phyloP scores from a whole-genome alignment of 306 rosid species.

The Erythrophleum fordii region DNA sequence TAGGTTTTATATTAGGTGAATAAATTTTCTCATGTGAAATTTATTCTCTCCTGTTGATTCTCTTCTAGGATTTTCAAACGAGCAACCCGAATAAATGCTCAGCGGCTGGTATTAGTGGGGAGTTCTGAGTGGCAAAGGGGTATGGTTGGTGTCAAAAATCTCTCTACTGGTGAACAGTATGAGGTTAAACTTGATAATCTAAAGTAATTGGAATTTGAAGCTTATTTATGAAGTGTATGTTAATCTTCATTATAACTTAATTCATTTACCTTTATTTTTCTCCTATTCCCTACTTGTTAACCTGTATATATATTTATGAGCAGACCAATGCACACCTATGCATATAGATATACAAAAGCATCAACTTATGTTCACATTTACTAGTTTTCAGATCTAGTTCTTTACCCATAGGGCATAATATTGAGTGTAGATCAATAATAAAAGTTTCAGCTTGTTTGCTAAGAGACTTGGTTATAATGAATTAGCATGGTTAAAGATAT shows the following conservation, averaged over 20 bases:
- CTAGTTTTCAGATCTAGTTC: slow-evolving; percentile 6
- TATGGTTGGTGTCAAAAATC: slow-evolving; percentile 81
- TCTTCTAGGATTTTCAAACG: slow-evolving; percentile 81
- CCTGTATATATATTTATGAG: background rate
- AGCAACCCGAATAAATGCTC: slow-evolving; percentile 75
- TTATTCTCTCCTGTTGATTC: slow-evolving; percentile 25
- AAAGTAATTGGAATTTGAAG: slow-evolving; percentile 43
- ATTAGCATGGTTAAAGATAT: too few relatives aligned
- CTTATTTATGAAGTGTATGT: slow-evolving; percentile 3
- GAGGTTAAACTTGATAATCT: slow-evolving; percentile 87
- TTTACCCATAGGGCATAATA: background rate
- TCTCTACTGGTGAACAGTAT: slow-evolving; percentile 81
- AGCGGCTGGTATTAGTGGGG: slow-evolving; percentile 84
- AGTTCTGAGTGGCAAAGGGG: slow-evolving; percentile 93
- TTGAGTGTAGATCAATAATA: too few relatives aligned
- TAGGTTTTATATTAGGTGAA: background rate
- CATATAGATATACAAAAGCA: slow-evolving; percentile 16
- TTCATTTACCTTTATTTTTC: slow-evolving; percentile 23
- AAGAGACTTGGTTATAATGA: too few relatives aligned
- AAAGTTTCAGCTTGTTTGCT: too few relatives aligned
- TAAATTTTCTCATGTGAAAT: slow-evolving; percentile 27
- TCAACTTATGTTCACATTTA: slow-evolving; percentile 29
- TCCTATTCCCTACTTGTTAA: slow-evolving; percentile 9
- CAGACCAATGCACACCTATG: background rate
- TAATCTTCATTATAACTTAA: slow-evolving; percentile 23